Evolutionary conservation across 2,329 filamentous ascomycete species (phyloP).

Genomic region (Leptodontidium sp.): DNA sequence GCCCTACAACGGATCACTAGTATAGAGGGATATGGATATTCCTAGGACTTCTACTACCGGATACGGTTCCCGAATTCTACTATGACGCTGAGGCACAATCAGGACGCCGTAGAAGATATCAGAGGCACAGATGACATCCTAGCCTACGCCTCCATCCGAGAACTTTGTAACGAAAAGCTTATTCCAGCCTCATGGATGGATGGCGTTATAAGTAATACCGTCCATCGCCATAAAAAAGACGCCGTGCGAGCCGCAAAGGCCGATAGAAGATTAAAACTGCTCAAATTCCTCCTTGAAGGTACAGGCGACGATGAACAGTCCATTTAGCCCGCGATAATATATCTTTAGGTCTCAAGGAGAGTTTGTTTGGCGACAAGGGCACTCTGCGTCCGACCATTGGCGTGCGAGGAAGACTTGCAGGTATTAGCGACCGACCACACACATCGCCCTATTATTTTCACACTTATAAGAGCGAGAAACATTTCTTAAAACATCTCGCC

Average conservation of each 20-base stretch:
- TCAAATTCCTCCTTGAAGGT: neutral
- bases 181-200: neutral
- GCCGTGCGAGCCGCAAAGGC: too few species aligned
- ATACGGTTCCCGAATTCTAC: neutral
- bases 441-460: too few species aligned
- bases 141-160: neutral
- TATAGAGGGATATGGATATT: neutral
- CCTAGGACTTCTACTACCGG: neutral
- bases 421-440: too few species aligned
- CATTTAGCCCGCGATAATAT: neutral
- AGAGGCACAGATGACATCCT: too few species aligned
- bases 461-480: too few species aligned
- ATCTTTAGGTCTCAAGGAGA: neutral
- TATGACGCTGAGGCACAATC: too few species aligned
- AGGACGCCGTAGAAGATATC: too few species aligned
- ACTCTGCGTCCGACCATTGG: too few species aligned
- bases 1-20: neutral
- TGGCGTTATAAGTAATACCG: too few species aligned
- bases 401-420: too few species aligned
- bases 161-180: neutral
- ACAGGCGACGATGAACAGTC: neutral
- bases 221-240: too few species aligned
- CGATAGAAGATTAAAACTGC: slow-evolving; percentile 2
- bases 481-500: too few species aligned
- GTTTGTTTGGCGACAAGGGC: neutral